These are phyloP conservation scores for Phytophthora pinifolia DNA, from an alignment of 352 stramenopile species.

Conservation along the genomic window DNA sequence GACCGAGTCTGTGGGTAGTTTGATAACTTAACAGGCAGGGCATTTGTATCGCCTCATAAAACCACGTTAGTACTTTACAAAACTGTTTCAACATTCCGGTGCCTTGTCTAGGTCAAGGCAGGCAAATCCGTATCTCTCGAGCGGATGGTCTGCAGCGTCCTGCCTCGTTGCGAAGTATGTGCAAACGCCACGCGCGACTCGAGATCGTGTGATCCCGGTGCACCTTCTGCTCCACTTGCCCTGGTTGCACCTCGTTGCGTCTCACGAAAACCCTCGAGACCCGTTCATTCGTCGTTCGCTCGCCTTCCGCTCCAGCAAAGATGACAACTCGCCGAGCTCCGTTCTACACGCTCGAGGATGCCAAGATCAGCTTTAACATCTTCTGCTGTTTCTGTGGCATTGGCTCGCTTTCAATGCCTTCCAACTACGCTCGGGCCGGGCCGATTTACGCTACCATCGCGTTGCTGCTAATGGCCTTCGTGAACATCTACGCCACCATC, in stretches of 20 bases:
- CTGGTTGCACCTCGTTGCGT: slow-evolving; percentile 25
- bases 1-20: no score
- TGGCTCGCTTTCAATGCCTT: slow-evolving; percentile 65
- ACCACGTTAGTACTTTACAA: no score
- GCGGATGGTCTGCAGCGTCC: slow-evolving; percentile 20
- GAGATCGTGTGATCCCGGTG: slow-evolving; percentile 15
- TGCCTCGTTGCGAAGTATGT: slow-evolving; percentile 11
- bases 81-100: slow-evolving; percentile 14
- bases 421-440: slow-evolving; percentile 60
- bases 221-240: slow-evolving; percentile 20
- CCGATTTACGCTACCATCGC: slow-evolving; percentile 46
- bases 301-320: slow-evolving; percentile 3
- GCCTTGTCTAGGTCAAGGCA: no score
- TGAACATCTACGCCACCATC: slow-evolving; percentile 63
- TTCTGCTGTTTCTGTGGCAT: slow-evolving; percentile 71
- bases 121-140: slow-evolving; percentile 29
- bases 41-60: no score
- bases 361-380: slow-evolving; percentile 63
- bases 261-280: slow-evolving; percentile 2
- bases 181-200: slow-evolving; percentile 17
- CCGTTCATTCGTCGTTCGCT: slow-evolving; percentile 22
- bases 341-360: slow-evolving; percentile 53
- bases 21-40: no score
- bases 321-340: slow-evolving; percentile 17
- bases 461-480: slow-evolving; percentile 62